Base-by-base conservation (phyloP, 2,329 filamentous ascomycete species). In the Parascedosporium putredinis region DNA sequence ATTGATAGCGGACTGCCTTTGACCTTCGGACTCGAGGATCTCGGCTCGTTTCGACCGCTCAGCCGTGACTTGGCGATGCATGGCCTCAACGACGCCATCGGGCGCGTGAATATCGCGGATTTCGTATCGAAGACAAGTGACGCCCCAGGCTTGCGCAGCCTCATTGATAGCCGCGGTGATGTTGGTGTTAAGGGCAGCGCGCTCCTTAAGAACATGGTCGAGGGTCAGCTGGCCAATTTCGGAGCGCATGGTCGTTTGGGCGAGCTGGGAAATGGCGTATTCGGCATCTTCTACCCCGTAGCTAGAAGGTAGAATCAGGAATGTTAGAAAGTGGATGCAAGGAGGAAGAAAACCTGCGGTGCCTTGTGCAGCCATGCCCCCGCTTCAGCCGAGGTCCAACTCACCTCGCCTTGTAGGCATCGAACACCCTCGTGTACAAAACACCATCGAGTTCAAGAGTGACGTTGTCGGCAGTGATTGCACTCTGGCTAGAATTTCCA, bases 91-190 rank as follows among this genome's bases (percentile, higher is more conserved):
- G 10, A 98, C 93, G 46, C 86, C 85, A 27, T 84, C 87, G 2
- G 93, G 93, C 0, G 93, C 93, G 69, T 98, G 93, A 61, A 98
- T 98, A 67, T 98, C 93, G 57, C 93, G 79, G 64, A 98, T 98
- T 69, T 98, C 93, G 73, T 98, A 98, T 52, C 93, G 85, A 54
- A 98, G 76, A 64, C 93, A 98, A 29, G 88, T 88, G 18, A 98
- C 88, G 52, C 93, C 93, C 93, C 93, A 98, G 49, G 91, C 91
- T 60, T 94, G 85, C 4, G 93, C 91, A 1, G 93, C 93, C 66
- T 97, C 91, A 66, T 98, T 98, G 76, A 98, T 97, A 40, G 93
- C 91, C 51, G 88, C 84, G n/a, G 93, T 97, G 64, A 98, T 98
- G 71, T 98, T 97, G 56, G 82, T 89, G 74, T 98, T 98, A 57